Conservation (phyloP, 2,329 filamentous ascomycete species). For the Alternaria sp. region DNA sequence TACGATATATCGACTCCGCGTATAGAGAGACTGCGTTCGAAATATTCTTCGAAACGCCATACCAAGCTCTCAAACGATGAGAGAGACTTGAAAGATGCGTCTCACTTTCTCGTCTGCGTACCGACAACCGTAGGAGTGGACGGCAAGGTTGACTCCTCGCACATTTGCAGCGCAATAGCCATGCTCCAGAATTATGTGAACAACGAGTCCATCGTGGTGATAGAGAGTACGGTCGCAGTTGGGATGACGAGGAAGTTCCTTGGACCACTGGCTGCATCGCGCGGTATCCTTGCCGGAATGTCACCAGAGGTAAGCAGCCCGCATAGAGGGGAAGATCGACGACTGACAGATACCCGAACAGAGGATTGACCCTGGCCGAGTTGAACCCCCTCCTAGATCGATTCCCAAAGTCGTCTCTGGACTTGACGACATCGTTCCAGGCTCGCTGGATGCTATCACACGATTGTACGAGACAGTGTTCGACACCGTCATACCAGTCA, state of each 20-base stretch:
- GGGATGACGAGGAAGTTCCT: constrained; percentile 63
- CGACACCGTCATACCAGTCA: constrained; percentile 59
- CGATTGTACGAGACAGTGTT: constrained; percentile 60
- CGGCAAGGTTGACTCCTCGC: constrained; percentile 59
- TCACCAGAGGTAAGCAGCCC: constrained; percentile 55
- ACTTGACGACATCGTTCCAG: constrained; percentile 43
- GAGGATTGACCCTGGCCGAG: constrained; percentile 62
- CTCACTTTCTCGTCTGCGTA: constrained; percentile 63
- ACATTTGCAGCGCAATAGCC: constrained; percentile 55
- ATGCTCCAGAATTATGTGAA: constrained; percentile 55
- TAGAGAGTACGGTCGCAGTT: constrained; percentile 62
- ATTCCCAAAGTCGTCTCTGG: constrained; percentile 66
- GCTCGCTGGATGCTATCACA: constrained; percentile 56
- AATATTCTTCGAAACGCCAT: not conserved
- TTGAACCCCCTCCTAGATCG: constrained; percentile 43
- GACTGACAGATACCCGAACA: constrained; percentile 11
- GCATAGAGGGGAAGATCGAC: not conserved
- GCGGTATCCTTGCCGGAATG: constrained; percentile 51
- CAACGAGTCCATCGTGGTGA: constrained; percentile 57
- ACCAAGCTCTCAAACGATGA: constrained; percentile 4
- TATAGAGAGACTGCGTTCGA: constrained; percentile 5
- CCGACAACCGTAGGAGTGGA: constrained; percentile 60
- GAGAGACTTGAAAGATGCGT: constrained; percentile 42
- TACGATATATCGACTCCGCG: constrained; percentile 24
- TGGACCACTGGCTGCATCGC: constrained; percentile 51